Conservation (phyloP, 176 grass and related monocot genomes). For the Cenchrus americanus region DNA sequence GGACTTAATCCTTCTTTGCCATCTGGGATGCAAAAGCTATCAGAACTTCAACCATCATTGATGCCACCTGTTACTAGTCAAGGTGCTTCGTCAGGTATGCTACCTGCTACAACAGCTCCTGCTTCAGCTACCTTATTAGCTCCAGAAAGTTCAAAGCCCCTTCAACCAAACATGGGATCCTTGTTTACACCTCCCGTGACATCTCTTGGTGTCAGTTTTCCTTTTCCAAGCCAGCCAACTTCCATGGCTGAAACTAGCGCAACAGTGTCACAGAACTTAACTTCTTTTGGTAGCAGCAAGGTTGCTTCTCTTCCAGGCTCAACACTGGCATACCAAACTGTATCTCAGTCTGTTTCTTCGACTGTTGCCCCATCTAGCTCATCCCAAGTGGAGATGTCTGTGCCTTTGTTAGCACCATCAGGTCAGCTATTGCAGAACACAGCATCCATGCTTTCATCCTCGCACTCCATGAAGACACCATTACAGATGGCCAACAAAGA, state of each 20-base stretch:
- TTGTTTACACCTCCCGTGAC: slow-evolving; percentile 48
- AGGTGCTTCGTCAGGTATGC: slow-evolving; percentile 42
- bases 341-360: slow-evolving; percentile 48
- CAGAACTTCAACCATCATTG: slow-evolving; percentile 61
- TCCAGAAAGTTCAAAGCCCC: slow-evolving; percentile 58
- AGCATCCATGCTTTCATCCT: slow-evolving; percentile 54
- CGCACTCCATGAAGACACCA: slow-evolving; percentile 56
- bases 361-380: slow-evolving; percentile 51
- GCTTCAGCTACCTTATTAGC: slow-evolving; percentile 48
- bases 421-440: slow-evolving; percentile 64
- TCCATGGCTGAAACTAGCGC: slow-evolving; percentile 53
- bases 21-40: slow-evolving; percentile 56
- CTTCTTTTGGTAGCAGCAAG: slow-evolving; percentile 51
- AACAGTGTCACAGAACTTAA: slow-evolving; percentile 33
- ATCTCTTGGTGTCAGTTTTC: slow-evolving; percentile 49
- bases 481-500: slow-evolving; percentile 54
- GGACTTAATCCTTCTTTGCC: slow-evolving; percentile 61
- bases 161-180: slow-evolving; percentile 45
- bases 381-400: slow-evolving; percentile 47
- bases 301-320: slow-evolving; percentile 41
- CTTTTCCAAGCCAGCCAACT: slow-evolving; percentile 54
- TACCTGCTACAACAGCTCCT: slow-evolving; percentile 47
- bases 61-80: slow-evolving; percentile 49
- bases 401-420: slow-evolving; percentile 56
- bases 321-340: slow-evolving; percentile 53